Conservation (phyloP, 208 protist genomes). For the Porcisia deanei region DNA sequence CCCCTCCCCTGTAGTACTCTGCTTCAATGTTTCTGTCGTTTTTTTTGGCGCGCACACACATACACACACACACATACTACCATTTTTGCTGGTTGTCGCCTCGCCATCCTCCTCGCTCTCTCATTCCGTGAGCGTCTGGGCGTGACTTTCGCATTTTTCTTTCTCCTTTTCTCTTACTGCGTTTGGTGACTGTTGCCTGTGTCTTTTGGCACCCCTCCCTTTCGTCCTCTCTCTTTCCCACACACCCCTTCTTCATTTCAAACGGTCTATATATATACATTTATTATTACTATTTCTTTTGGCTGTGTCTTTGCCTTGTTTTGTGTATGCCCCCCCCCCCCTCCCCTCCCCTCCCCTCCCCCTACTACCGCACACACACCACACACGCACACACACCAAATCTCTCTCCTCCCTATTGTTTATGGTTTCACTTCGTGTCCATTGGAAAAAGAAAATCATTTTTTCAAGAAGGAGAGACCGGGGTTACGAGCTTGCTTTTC, state of each 20-base stretch:
- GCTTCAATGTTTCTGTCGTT: too few species aligned
- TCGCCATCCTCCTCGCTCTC: neutral
- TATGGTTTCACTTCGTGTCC: too few species aligned
- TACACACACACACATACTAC: too few species aligned
- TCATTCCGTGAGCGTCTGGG: neutral
- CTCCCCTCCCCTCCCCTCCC: neutral
- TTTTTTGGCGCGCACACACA: too few species aligned
- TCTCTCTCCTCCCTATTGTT: too few species aligned
- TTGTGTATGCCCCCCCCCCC: neutral
- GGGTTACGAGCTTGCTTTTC: too few species aligned
- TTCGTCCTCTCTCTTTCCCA: slow-evolving; percentile 1
- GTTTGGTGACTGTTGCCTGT: neutral
- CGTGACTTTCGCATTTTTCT: neutral
- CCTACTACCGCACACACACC: too few species aligned
- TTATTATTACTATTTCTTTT: neutral
- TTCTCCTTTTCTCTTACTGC: neutral
- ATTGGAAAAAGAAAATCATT: too few species aligned
- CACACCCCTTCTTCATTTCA: neutral
- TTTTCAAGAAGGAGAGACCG: too few species aligned
- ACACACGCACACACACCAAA: too few species aligned
- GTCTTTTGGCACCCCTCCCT: neutral
- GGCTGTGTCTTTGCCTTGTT: neutral
- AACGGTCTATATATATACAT: neutral
- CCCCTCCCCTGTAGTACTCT: too few species aligned
- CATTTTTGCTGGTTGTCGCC: too few species aligned